These are phyloP conservation scores for Xerocomellus dryophilus DNA, from an alignment of 768 basidiomycete genomes.

Conservation along the genomic window DNA sequence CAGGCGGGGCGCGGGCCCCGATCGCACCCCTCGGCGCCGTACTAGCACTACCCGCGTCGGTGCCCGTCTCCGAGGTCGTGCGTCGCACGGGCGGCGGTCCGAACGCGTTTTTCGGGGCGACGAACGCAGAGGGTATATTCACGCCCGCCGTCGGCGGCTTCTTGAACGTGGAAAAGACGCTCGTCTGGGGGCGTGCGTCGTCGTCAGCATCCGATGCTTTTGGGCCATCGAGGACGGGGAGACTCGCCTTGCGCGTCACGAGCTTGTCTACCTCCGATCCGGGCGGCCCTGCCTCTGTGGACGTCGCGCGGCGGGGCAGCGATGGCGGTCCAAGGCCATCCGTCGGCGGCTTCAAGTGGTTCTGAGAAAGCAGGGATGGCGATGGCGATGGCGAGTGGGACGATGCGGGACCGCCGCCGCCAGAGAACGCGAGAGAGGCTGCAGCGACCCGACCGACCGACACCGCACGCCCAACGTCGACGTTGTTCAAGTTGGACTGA, in stretches of 20 bases:
- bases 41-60: not conserved
- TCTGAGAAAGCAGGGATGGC: not conserved
- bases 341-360: not conserved
- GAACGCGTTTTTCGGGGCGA: conserved; percentile 42
- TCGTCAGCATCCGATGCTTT: too few relatives aligned
- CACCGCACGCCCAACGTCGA: conserved; percentile 40
- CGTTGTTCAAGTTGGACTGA: conserved; percentile 20
- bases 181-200: conserved; percentile 6
- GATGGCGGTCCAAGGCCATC: not conserved
- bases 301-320: not conserved
- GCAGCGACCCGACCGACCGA: conserved; percentile 52
- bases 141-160: conserved; percentile 40
- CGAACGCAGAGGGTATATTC: conserved; percentile 38
- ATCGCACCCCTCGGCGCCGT: not conserved
- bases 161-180: conserved; percentile 25
- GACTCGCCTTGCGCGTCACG: conserved; percentile 27
- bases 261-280: conserved; percentile 27
- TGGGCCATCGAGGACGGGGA: not conserved
- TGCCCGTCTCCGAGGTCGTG: conserved; percentile 21
- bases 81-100: conserved; percentile 53
- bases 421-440: conserved; percentile 48
- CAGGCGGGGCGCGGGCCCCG: conserved; percentile 13
- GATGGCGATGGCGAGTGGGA: not conserved
- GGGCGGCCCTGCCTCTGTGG: not conserved
- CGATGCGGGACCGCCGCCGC: too few relatives aligned